Conservation (phyloP, 768 basidiomycete genomes). For the Roridomyces roridus region DNA sequence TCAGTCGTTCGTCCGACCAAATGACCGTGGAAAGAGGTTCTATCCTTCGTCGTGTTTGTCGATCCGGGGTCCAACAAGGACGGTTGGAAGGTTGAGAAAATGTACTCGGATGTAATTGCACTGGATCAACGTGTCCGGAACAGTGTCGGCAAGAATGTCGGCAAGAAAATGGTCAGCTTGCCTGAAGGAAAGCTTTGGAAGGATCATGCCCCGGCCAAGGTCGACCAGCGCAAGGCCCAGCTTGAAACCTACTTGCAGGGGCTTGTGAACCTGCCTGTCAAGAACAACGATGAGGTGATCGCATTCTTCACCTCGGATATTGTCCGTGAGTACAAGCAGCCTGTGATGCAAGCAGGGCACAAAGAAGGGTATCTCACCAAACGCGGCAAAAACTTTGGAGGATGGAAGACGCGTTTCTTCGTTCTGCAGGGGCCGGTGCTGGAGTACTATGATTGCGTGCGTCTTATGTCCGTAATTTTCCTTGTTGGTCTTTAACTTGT, state of each 20-base stretch:
- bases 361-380: conserved; percentile 97
- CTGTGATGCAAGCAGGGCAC: conserved; percentile 81
- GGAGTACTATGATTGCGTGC: conserved; percentile 94
- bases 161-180: conserved; percentile 78
- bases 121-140: conserved; percentile 81
- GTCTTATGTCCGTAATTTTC: conserved; percentile 40
- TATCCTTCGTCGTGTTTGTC: conserved; percentile 85
- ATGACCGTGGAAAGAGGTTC: conserved; percentile 92
- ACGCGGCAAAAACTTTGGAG: conserved; percentile 96
- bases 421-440: conserved; percentile 89
- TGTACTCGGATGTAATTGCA: conserved; percentile 91
- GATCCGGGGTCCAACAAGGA: conserved; percentile 75
- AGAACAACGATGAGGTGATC: conserved; percentile 89
- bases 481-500: conserved; percentile 10
- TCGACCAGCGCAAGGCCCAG: conserved; percentile 90
- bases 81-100: conserved; percentile 87
- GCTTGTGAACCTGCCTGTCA: conserved; percentile 80
- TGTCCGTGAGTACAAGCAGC: conserved; percentile 74
- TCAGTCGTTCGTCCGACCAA: conserved; percentile 84
- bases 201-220: conserved; percentile 95
- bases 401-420: conserved; percentile 97
- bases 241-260: conserved; percentile 89
- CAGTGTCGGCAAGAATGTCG: conserved; percentile 69
- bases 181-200: conserved; percentile 96
- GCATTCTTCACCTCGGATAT: conserved; percentile 93